Base-by-base conservation (phyloP, 108 stramenopile species). In the Skeletonema potamos region DNA sequence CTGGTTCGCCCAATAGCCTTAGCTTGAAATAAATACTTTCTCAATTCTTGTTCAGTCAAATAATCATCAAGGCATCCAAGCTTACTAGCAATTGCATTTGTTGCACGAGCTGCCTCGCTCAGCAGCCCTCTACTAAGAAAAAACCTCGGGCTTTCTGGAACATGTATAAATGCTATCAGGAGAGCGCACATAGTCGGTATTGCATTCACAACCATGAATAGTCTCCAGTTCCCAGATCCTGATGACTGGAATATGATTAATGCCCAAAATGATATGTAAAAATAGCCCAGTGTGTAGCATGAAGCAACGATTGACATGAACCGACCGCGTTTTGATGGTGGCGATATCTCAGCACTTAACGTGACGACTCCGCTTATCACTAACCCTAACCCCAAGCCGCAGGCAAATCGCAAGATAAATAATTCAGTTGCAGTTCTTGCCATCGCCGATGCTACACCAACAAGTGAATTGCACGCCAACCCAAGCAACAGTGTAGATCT, bases 281-380 rank as follows among this genome's bases (percentile, higher is more conserved):
- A 27, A 32, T 59, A 76, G 9, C 79, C 79, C 15, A 81, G 27
- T 0, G 75, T 76, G 18, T 72, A 81, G 36, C 74, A 81, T 9
- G 70, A 72, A 13, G 74, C 74, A 3, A 81, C 79, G 3, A 81
- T 30, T 6, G 79, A 70, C 79, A 81, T 77, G 54, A 76, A 76
- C 27, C 74, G 27, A 5, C 79, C 79, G 5, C 79, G 36, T 12
- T 20, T 44, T 8, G 54, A 65, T n/a, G 74, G 79, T 5, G 74
- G 79, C 7, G 73, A 68, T 20, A 81, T 51, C 48, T 81, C 79
- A 0, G 79, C 79, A 33, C 60, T 48, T 6, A 81, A 54, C 4
- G 74, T 76, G 28, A 76, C 74, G 2, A 76, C 69, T 6, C 75
- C 75, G 12, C 68, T 34, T 8, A 76, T 77, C 1, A 77, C 70